Evolutionary conservation across 148 eudicot species (phyloP).

Genomic region (Euryodendron excelsum): DNA sequence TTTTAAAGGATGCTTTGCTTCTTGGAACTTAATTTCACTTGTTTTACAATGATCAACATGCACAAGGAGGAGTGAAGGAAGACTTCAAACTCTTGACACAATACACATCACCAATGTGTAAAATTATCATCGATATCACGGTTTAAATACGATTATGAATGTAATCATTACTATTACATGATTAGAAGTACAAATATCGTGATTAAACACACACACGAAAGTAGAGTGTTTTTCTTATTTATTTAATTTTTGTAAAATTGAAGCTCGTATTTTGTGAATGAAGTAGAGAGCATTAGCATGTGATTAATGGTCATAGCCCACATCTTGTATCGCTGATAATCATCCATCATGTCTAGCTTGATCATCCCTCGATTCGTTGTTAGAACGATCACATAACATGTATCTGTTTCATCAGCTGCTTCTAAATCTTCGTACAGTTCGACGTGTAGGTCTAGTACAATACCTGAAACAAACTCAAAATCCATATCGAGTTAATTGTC

Average conservation of each 20-base stretch:
- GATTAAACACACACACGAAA: background rate
- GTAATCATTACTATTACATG: slow-evolving; percentile 13
- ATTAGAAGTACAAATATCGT: slow-evolving; percentile 10
- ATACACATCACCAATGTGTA: no score
- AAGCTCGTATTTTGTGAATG: slow-evolving; percentile 63
- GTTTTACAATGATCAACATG: no score
- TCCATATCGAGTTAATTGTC: background rate
- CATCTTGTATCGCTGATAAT: slow-evolving; percentile 60
- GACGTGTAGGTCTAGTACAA: slow-evolving; percentile 55
- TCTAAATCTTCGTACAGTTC: slow-evolving; percentile 70
- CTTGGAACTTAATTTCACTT: no score
- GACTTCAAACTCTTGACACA: no score
- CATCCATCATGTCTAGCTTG: slow-evolving; percentile 79
- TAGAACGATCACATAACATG: slow-evolving; percentile 73
- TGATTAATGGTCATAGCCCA: slow-evolving; percentile 77
- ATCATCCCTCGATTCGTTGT: slow-evolving; percentile 65
- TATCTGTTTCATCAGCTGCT: slow-evolving; percentile 52
- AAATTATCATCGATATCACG: no score
- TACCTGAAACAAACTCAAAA: slow-evolving; percentile 34
- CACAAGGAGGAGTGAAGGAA: no score
- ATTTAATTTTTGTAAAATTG: slow-evolving; percentile 54
- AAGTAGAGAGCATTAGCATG: slow-evolving; percentile 64
- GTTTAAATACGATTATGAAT: background rate
- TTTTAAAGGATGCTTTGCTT: no score
- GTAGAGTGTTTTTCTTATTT: no score